Conservation (phyloP, 768 basidiomycete genomes). For the Heimioporus sp. region DNA sequence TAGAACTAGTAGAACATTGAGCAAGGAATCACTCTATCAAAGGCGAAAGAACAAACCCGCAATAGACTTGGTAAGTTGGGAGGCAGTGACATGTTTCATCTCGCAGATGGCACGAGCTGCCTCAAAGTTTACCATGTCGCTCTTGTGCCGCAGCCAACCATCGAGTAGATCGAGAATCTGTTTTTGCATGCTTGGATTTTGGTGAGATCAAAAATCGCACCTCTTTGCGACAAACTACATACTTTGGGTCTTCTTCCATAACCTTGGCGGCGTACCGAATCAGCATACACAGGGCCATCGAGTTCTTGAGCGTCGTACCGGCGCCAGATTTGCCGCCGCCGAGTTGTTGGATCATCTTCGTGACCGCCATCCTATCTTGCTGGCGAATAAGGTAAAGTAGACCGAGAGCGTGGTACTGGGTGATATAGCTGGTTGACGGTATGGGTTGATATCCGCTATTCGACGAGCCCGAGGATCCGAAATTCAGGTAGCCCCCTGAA, state of each 20-base stretch:
- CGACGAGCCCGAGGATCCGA: conserved; percentile 52
- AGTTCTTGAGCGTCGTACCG: conserved; percentile 84
- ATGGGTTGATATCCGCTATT: conserved; percentile 72
- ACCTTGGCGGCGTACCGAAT: conserved; percentile 98
- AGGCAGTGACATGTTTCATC: conserved; percentile 77
- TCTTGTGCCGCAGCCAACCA: conserved; percentile 95
- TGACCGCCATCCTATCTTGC: conserved; percentile 98
- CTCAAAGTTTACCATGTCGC: conserved; percentile 99
- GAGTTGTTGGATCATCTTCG: conserved; percentile 98
- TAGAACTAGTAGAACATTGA: conserved; percentile 54
- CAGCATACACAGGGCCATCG: conserved; percentile 98
- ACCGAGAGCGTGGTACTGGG: conserved; percentile 96
- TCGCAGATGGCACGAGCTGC: conserved; percentile 97
- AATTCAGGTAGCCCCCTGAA: conserved; percentile 68
- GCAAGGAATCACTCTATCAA: neutral
- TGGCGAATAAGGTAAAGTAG: conserved; percentile 92
- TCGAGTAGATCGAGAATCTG: conserved; percentile 94
- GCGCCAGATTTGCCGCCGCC: conserved; percentile 85
- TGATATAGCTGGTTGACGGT: conserved; percentile 86
- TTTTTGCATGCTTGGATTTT: conserved; percentile 65
- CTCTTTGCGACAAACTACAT: conserved; percentile 28
- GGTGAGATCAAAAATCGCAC: neutral
- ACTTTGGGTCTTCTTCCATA: conserved; percentile 99
- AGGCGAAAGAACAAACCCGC: conserved; percentile 55
- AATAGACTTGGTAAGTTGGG: conserved; percentile 84